Conservation (phyloP, 73 alveolate genomes). For the Strombidium stylifer region DNA sequence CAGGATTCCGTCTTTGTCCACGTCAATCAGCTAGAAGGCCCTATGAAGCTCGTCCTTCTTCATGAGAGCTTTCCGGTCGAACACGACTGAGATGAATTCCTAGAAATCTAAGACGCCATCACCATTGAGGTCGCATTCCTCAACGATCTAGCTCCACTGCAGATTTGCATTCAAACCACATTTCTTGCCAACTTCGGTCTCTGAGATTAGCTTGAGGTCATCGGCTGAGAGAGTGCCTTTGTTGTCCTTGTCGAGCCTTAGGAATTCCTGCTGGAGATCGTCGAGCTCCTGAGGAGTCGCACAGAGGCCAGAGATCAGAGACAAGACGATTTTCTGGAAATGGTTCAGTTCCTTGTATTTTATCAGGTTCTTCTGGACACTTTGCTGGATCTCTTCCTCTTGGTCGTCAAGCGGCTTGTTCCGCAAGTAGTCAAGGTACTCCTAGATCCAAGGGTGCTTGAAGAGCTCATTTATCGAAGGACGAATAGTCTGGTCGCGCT, state of each 20-base stretch:
- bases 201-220: slow-evolving; percentile 11
- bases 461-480: slow-evolving; percentile 74
- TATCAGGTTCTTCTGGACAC: slow-evolving; percentile 3
- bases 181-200: too few species aligned
- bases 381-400: not conserved
- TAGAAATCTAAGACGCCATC: slow-evolving; percentile 68
- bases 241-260: slow-evolving; percentile 34
- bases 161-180: too few species aligned
- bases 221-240: slow-evolving; percentile 49
- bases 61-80: slow-evolving; percentile 30
- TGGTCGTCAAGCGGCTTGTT: not conserved
- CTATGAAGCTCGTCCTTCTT: slow-evolving; percentile 14
- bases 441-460: slow-evolving; percentile 72
- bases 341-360: slow-evolving; percentile 9
- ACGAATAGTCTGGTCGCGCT: slow-evolving; percentile 68
- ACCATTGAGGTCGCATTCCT: slow-evolving; percentile 58
- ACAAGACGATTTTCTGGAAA: slow-evolving; percentile 8
- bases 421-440: not conserved
- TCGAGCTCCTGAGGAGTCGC: slow-evolving; percentile 13
- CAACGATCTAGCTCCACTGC: slow-evolving; percentile 3
- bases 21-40: slow-evolving; percentile 63
- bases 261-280: slow-evolving; percentile 28
- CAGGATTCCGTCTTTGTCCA: slow-evolving; percentile 61
- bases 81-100: slow-evolving; percentile 69
- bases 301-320: slow-evolving; percentile 9